Conservation (phyloP, 176 grass and related monocot species). For the Echinochloa phyllopogon region DNA sequence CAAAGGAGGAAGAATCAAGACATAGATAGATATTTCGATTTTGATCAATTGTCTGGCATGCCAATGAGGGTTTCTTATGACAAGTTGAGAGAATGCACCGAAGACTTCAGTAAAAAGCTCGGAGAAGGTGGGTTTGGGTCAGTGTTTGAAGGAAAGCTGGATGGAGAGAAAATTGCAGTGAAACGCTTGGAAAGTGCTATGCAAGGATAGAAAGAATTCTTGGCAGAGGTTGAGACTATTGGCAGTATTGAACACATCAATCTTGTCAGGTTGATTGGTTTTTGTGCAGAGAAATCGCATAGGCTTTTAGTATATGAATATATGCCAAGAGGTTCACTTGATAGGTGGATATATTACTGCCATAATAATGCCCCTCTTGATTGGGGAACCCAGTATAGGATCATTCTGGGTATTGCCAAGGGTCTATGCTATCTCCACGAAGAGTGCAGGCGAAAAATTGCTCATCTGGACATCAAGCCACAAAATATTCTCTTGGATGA, state of each 20-base stretch:
- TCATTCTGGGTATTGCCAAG: conserved; percentile 41
- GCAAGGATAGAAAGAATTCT: conserved; percentile 11
- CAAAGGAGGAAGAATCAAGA: conserved; percentile 20
- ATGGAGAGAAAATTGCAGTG: conserved; percentile 40
- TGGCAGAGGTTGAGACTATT: conserved; percentile 39
- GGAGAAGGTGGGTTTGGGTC: conserved; percentile 51
- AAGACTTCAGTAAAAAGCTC: conserved; percentile 47
- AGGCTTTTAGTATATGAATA: conserved; percentile 49
- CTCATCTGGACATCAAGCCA: conserved; percentile 29
- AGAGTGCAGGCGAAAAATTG: conserved; percentile 40
- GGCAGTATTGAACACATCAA: conserved; percentile 44
- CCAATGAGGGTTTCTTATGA: conserved; percentile 24
- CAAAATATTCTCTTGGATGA: conserved; percentile 25
- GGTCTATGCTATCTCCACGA: conserved; percentile 47
- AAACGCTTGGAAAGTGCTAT: conserved; percentile 39
- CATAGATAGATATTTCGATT: conserved; percentile 7
- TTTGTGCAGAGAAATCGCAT: conserved; percentile 43
- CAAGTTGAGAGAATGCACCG: conserved; percentile 27
- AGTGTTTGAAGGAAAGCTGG: conserved; percentile 44
- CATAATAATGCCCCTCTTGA: conserved; percentile 37
- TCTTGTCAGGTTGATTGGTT: conserved; percentile 40
- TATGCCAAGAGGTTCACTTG: conserved; percentile 44
- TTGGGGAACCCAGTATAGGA: conserved; percentile 29
- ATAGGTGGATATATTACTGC: conserved; percentile 39
- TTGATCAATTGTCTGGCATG: conserved; percentile 43